Base-by-base conservation (phyloP, 495 filamentous ascomycete species). In the Talaromyces wortmannii region DNA sequence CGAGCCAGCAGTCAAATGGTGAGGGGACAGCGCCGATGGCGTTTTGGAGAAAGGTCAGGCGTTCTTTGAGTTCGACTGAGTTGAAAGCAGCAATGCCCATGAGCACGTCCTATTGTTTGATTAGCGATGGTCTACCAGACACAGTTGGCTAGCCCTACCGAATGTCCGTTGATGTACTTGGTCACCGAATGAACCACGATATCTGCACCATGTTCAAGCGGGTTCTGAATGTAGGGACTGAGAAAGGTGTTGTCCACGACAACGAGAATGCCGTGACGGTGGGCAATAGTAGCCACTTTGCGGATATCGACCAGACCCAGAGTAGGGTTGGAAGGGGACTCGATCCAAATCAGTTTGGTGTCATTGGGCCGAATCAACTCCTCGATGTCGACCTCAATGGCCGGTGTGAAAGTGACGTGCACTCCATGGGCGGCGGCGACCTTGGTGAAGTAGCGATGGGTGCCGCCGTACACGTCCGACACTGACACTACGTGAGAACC, bases 161-260 rank as follows among this genome's bases (percentile, higher is more conserved):
- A 86, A 73, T 99, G 94, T 6, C 94, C 94, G 66, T 99, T 99
- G 70, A 99, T 97, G 73, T 97, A 99, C 71, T 99, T 99, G 7
- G 94, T 99, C n/a, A 99, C 94, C 42, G 87, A 92, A 77, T 99
- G 94, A n/a, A 97, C 85, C 45, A 97, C 94, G 47, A 99, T 91
- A 65, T 99, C 95, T 36, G 94, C 94, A 61, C 94, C 94, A 71
- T 95, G 90, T 61, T 91, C 83, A 29, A 99, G 79, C 2, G 94
- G 94, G 68, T 97, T 97, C 71, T 99, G 94, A 23, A 97, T 79
- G 66, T 97, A 99, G 29, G 94, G 94, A 57, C 84, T 89, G 62
- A 99, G 74, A 77, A 99, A 99, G 3, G 94, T 99, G 77, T 99
- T 99, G 73, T 99, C 94, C 3, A 99, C 94, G 5, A 99, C 95